A percentile compares a stretch with the other conserved stretches of the same genome.
Conservation (phyloP, 1,139 yeast genomes). For the Yamadazyma conglobata region DNA sequence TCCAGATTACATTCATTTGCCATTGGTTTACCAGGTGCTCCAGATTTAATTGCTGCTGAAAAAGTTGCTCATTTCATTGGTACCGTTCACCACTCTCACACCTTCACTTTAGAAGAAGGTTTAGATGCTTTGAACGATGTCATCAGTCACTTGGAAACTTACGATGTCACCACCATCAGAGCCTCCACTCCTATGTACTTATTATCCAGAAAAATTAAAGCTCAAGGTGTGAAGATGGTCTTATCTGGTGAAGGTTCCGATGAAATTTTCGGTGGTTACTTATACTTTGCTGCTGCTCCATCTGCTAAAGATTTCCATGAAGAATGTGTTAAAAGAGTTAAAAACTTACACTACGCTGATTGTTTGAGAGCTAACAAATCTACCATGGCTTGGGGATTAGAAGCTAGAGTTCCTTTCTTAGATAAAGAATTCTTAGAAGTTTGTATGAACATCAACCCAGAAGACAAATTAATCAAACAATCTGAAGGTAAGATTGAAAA, state of each 20-base stretch:
- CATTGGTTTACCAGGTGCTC: conserved; percentile 95
- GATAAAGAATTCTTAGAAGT: conserved; percentile 90
- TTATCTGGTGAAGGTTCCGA: conserved; percentile 98
- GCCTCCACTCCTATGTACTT: conserved; percentile 99
- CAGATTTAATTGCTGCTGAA: conserved; percentile 93
- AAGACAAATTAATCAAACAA: conserved; percentile 78
- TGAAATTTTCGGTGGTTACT: conserved; percentile 97
- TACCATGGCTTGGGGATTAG: conserved; percentile 99
- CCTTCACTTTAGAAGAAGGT: conserved; percentile 94
- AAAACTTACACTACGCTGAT: conserved; percentile 95
- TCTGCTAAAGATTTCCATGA: conserved; percentile 86
- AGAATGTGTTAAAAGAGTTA: conserved; percentile 93
- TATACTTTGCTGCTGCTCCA: conserved; percentile 97
- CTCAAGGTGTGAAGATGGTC: conserved; percentile 99
- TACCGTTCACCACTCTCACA: conserved; percentile 95
- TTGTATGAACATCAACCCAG: conserved; percentile 92
- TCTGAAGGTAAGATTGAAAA: conserved; percentile 80
- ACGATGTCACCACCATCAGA: conserved; percentile 96
- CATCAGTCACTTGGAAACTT: conserved; percentile 92
- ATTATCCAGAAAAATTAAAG: conserved; percentile 93
- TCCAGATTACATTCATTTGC: conserved; percentile 93
- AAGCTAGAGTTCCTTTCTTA: conserved; percentile 98
- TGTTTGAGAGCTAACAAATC: conserved; percentile 99
- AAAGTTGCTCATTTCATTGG: conserved; percentile 95
- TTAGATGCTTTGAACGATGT: conserved; percentile 93